Conservation (phyloP, 2,329 filamentous ascomycete species). For the Ilyonectria sp. region DNA sequence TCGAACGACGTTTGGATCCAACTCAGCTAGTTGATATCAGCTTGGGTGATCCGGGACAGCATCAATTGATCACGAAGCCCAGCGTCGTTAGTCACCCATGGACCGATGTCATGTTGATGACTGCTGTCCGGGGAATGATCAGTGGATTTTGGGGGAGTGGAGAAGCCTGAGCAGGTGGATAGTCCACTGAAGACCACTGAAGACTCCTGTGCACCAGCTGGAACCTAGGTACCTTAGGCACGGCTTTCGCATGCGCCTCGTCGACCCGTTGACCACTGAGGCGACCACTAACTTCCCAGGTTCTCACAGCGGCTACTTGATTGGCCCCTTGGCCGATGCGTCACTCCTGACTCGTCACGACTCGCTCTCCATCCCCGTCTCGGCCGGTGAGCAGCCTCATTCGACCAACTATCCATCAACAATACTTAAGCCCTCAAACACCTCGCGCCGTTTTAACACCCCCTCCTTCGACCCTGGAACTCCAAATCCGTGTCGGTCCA, state of each 20-base stretch:
- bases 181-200: constrained; percentile 9
- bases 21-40: too few relatives aligned
- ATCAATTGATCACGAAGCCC: neutral
- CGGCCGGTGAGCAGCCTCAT: constrained; percentile 26
- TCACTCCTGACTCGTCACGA: constrained; percentile 45
- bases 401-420: constrained; percentile 7
- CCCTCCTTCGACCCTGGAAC: neutral
- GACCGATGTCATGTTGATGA: neutral
- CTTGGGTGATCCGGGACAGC: too few relatives aligned
- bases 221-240: neutral
- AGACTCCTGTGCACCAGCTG: constrained; percentile 11
- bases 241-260: neutral
- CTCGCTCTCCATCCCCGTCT: constrained; percentile 21
- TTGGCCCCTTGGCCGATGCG: constrained; percentile 47
- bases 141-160: constrained; percentile 24
- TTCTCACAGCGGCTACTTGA: constrained; percentile 36
- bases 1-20: too few relatives aligned
- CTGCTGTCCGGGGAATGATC: constrained; percentile 3
- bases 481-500: neutral
- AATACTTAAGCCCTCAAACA: constrained; percentile 10
- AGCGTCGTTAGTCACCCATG: neutral
- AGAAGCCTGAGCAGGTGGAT: constrained; percentile 1
- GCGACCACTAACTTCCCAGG: constrained; percentile 37
- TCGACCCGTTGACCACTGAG: constrained; percentile 39
- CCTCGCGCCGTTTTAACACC: constrained; percentile 6